Base-by-base conservation (phyloP, 2,329 filamentous ascomycete species). In the Pseudopithomyces chartarum region DNA sequence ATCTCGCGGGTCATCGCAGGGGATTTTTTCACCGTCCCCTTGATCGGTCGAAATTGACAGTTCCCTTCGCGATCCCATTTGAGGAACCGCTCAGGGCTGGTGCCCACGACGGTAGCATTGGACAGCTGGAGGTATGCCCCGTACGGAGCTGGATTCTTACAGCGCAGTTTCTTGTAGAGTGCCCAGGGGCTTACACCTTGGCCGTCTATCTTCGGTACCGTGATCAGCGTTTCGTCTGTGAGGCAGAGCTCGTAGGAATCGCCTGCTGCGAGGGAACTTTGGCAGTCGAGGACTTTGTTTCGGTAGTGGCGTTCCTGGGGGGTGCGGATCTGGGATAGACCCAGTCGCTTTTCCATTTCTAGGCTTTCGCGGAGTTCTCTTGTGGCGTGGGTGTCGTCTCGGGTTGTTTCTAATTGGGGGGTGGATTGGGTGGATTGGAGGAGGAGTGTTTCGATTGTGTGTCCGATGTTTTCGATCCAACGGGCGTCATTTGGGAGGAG, bases 31-130 rank as follows among this genome's bases (percentile, higher is more conserved):
- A 96, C 90, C 0, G 92, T 97, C 48, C 92, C 92, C 78, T 97
- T 97, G 86, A 97, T 97, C 0, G 92, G 92, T 8, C 92, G 86
- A 83, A 96, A 92, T 55, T 88, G 85, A 76, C 87, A 90, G 33
- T 80, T 73, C 0, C 88, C 87, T 1, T 66, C 55, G 32, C 81
- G 78, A 32, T 80, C 79, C 84, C 85, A 89, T 42, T 84, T 85
- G 15, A 97, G 82, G 71, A 97, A 97, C 3, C 92, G 89, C 77
- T 97, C 92, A 0, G 92, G 92, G 12, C 90, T 95, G 69, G 87
- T 89, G 76, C 89, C 90, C 40, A 95, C 80, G 29, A 97, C 82
- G 0, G 90, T 91, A 4, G 76, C 56, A 6, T 62, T 67, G 2
- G 86, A 85, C 10, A 96, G 82, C 8, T 84, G 85, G 43, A 95